Conservation (phyloP, 202 grass and related monocot genomes). For the Setaria italica region DNA sequence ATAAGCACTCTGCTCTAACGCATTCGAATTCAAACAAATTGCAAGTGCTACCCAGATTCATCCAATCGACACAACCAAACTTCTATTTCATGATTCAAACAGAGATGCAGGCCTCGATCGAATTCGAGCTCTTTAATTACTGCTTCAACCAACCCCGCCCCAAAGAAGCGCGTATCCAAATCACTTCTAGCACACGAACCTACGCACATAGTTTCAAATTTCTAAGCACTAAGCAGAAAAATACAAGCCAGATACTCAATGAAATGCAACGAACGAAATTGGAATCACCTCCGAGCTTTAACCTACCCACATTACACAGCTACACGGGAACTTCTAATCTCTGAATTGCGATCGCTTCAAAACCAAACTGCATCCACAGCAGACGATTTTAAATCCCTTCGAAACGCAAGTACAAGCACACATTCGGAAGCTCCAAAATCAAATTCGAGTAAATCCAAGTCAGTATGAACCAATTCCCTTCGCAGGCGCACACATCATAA, state of each 20-base stretch:
- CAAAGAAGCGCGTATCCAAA: not conserved
- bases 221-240: not conserved
- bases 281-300: not conserved
- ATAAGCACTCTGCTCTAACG: not conserved
- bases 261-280: constrained; percentile 31
- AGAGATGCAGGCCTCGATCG: not conserved
- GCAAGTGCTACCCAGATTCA: not conserved
- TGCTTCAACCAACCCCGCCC: not conserved
- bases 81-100: not conserved
- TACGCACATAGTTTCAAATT: not conserved
- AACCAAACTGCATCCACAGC: not conserved
- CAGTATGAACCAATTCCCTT: constrained; percentile 14
- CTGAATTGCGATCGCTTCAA: constrained; percentile 26
- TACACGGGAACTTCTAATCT: not conserved
- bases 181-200: not conserved
- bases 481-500: not conserved
- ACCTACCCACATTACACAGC: not conserved
- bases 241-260: not conserved
- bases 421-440: not conserved
- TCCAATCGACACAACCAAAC: constrained; percentile 7
- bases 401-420: not conserved
- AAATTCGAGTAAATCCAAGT: constrained; percentile 11
- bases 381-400: not conserved
- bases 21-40: constrained; percentile 11
- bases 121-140: not conserved